Evolutionary conservation across 2,329 filamentous ascomycete genomes (phyloP), one percentile per base, ranked within the genome.

Genomic region (Rhinocladiella mackenziei): DNA sequence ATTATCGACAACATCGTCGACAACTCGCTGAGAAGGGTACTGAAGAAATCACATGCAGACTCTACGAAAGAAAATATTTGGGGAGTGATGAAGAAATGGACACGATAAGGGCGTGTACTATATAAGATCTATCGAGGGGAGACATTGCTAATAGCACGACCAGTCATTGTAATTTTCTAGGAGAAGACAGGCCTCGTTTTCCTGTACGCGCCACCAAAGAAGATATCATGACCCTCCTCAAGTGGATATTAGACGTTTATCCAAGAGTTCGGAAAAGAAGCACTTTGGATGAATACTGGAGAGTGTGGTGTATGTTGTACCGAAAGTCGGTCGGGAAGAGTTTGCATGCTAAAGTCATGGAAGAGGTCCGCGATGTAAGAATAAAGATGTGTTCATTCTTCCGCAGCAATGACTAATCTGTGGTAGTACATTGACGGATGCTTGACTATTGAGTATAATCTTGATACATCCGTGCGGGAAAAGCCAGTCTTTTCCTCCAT

Each of bases 51-150:
- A 1, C 36, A 49, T 49, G 35, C 41, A 33, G 40, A 48, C 45
- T 48, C 45, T 17, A 48, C 45, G n/a, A 48, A 48, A 25, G 44
- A 43, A 38, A 48, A 48, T 26, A 48, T 48, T 43, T 43, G 19
- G 31, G 44, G 39, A 17, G 39, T 48, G 33, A 43, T 48, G 44
- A 48, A 37, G 23, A 43, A 43, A 13, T 43, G 44, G 44, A 48
- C n/a, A 33, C 23, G 39, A 25, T 47, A 47, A 42, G 38, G 23
- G 23, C 23, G 23, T 7, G 7, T 11, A 26, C 23, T 26, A 26
- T 26, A 26, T 11, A 11, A n/a, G 23, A 26, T 26, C 23, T 26
- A 26, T 11, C 23, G 23, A 26, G 23, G 23, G 23, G 23, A 26
- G 23, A 26, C 23, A 26, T 11, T 26, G 23, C 23, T 26, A 26